phyloP scores from a whole-genome alignment of 495 filamentous ascomycete species.

The Tirmania nivea region DNA sequence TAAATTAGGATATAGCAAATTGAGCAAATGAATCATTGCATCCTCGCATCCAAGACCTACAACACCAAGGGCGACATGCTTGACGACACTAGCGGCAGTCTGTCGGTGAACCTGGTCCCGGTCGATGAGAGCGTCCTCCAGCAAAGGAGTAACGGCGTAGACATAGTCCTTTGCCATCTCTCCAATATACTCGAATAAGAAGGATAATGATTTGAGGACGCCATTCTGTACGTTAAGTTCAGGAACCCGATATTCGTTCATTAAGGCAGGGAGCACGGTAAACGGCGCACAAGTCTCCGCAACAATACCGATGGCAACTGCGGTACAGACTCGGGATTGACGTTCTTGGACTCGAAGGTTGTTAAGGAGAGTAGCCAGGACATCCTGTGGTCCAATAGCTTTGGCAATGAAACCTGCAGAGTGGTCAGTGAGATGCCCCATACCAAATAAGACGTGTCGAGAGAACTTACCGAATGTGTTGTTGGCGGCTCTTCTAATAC shows the following conservation, averaged over 20 bases:
- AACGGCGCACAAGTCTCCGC: constrained; percentile 99
- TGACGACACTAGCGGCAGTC: constrained; percentile 86
- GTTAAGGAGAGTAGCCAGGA: constrained; percentile 85
- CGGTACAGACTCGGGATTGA: constrained; percentile 93
- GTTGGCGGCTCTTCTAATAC: constrained; percentile 93
- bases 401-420: constrained; percentile 74
- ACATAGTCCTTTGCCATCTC: constrained; percentile 99
- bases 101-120: constrained; percentile 97
- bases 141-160: constrained; percentile 89
- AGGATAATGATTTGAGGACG: constrained; percentile 88
- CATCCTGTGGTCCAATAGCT: constrained; percentile 95
- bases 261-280: constrained; percentile 92
- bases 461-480: constrained; percentile 58
- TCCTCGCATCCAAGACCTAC: constrained; percentile 97
- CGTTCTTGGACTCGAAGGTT: constrained; percentile 94
- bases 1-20: constrained; percentile 86
- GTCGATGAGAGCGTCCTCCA: constrained; percentile 94
- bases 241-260: constrained; percentile 98
- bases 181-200: constrained; percentile 97
- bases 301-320: constrained; percentile 98
- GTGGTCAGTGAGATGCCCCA: too few relatives aligned
- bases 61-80: constrained; percentile 88
- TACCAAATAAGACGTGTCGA: background rate
- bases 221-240: constrained; percentile 98
- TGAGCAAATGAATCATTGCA: constrained; percentile 92